Evolutionary conservation across 2,329 filamentous ascomycete species (phyloP).

Genomic region (Amauroascus niger): DNA sequence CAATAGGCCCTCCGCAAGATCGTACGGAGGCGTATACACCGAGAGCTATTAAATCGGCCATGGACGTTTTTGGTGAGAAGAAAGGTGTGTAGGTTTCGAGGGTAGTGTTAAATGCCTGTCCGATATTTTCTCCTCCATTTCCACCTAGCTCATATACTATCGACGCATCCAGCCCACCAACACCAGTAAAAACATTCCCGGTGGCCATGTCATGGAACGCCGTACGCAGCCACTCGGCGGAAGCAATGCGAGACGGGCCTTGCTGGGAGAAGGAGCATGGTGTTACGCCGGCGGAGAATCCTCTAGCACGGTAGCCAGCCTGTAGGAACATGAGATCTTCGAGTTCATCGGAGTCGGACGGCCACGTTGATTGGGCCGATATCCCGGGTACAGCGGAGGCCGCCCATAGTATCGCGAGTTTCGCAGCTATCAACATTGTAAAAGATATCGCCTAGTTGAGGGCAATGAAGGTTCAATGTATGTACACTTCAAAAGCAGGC

Average conservation of each 20-base stretch:
- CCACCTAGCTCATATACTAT: constrained; percentile 14
- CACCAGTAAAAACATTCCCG: constrained; percentile 12
- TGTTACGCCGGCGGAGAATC: constrained; percentile 14
- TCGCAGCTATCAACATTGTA: constrained; percentile 3
- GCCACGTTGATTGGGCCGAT: constrained; percentile 14
- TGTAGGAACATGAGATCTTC: constrained; percentile 16
- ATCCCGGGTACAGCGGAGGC: not conserved
- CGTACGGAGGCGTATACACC: constrained; percentile 14
- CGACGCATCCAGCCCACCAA: constrained; percentile 15
- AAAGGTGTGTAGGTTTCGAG: constrained; percentile 12
- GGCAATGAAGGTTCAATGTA: not conserved
- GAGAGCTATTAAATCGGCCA: constrained; percentile 15
- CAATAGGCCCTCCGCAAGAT: constrained; percentile 14
- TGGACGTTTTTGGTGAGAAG: constrained; percentile 11
- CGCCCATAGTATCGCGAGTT: constrained; percentile 2
- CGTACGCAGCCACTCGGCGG: constrained; percentile 15
- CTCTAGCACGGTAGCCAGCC: constrained; percentile 13
- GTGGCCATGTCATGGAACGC: constrained; percentile 15
- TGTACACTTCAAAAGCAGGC: not conserved
- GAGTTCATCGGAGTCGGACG: constrained; percentile 11
- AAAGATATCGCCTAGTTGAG: not conserved
- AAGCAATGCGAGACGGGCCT: constrained; percentile 10
- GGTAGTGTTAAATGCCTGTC: constrained; percentile 13
- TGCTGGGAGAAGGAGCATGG: constrained; percentile 13
- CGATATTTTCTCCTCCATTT: constrained; percentile 15